Evolutionary conservation across 805 yeast genomes (phyloP).

Genomic region (Lachancea cidri): DNA sequence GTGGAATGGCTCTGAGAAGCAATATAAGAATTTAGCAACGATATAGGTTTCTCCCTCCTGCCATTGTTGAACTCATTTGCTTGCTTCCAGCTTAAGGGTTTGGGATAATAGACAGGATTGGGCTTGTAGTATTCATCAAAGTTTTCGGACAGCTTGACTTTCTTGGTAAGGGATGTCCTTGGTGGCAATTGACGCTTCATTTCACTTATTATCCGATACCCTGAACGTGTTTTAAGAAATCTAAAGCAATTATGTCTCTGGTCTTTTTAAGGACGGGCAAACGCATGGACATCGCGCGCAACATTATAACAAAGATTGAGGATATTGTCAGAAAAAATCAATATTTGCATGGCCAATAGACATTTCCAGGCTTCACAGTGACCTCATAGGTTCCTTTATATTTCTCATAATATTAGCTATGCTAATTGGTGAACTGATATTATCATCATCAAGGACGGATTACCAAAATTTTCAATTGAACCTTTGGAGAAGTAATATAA

Average conservation of each 20-base stretch:
- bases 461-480: neutral
- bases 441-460: neutral
- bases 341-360: no score
- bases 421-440: neutral
- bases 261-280: neutral
- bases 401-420: neutral
- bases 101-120: conserved; percentile 15
- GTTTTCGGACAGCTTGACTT: conserved; percentile 8
- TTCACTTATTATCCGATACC: neutral
- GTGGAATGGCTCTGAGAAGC: conserved; percentile 1
- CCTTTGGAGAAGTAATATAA: neutral
- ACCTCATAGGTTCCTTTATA: no score
- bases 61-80: conserved; percentile 20
- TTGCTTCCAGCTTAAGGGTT: conserved; percentile 14
- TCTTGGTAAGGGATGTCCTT: conserved; percentile 3
- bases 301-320: no score
- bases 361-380: no score
- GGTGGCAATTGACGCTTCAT: conserved; percentile 6
- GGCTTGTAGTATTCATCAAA: conserved; percentile 14
- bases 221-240: neutral
- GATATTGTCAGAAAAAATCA: no score
- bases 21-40: conserved; percentile 10
- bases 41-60: conserved; percentile 15
- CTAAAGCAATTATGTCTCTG: neutral
- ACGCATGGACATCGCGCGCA: no score